Conservation (phyloP, 768 basidiomycete species). For the Trametes coccinea region DNA sequence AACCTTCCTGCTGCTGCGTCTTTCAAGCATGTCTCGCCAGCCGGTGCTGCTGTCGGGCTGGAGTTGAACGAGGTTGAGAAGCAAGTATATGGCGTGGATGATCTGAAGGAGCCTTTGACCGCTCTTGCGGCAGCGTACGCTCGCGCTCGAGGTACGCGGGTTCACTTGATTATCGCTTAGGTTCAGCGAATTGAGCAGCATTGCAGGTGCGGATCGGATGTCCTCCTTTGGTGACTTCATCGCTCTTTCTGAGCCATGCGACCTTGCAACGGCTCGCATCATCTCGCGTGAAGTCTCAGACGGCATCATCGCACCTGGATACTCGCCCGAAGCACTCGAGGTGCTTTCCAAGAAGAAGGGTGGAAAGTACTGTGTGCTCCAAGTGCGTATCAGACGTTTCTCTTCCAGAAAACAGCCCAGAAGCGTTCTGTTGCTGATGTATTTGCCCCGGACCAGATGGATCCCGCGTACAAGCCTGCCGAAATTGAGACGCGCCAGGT, state of each 20-base stretch:
- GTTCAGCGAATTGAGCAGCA: not conserved
- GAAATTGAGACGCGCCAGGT: conserved; percentile 92
- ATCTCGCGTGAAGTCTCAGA: conserved; percentile 99
- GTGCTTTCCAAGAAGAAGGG: conserved; percentile 94
- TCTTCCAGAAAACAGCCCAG: not conserved
- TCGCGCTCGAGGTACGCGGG: conserved; percentile 75
- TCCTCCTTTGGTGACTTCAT: conserved; percentile 99
- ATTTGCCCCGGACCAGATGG: conserved; percentile 59
- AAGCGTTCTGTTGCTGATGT: not conserved
- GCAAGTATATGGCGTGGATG: conserved; percentile 94
- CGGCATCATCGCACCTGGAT: conserved; percentile 96
- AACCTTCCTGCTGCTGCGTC: conserved; percentile 93
- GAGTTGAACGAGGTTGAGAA: conserved; percentile 82
- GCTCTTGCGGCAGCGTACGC: conserved; percentile 93
- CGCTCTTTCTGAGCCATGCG: conserved; percentile 89
- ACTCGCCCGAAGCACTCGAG: conserved; percentile 83
- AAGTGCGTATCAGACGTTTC: conserved; percentile 49
- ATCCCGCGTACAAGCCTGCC: conserved; percentile 77
- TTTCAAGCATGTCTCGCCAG: conserved; percentile 99
- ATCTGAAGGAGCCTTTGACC: conserved; percentile 86
- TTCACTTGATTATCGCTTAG: conserved; percentile 19
- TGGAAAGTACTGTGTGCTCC: conserved; percentile 96
- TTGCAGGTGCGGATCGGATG: conserved; percentile 92
- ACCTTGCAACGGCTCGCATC: conserved; percentile 91
- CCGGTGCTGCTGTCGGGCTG: conserved; percentile 92